These are phyloP conservation scores for Pontederia crassipes DNA, from an alignment of 176 grass and related monocot genomes.

Conservation along the genomic window DNA sequence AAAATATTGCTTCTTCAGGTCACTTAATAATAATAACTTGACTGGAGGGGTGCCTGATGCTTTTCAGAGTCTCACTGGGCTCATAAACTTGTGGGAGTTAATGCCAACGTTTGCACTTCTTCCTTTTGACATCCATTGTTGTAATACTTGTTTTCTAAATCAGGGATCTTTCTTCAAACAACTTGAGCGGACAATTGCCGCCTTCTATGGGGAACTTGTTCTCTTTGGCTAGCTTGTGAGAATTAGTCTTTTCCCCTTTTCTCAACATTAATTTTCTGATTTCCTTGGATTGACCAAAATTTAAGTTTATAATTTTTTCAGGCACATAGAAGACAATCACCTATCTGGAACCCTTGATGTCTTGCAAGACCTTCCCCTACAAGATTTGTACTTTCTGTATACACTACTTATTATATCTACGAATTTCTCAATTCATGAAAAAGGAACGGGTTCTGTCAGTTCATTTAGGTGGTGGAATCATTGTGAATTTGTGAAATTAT, in stretches of 20 bases:
- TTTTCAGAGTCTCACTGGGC: conserved; percentile 13
- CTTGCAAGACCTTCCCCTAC: conserved; percentile 78
- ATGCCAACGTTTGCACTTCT: conserved; percentile 1
- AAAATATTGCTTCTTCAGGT: conserved; percentile 1
- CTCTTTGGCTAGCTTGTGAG: conserved; percentile 38
- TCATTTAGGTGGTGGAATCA: not conserved
- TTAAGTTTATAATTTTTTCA: conserved; percentile 26
- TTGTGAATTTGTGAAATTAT: no score
- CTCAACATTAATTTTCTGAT: not conserved
- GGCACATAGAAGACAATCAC: conserved; percentile 71
- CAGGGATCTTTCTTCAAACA: conserved; percentile 51
- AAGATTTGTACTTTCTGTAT: conserved; percentile 70
- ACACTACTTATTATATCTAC: conserved; percentile 5
- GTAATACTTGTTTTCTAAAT: conserved; percentile 6
- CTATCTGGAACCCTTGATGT: conserved; percentile 65
- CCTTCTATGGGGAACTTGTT: conserved; percentile 28
- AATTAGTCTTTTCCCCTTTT: not conserved
- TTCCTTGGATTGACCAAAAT: not conserved
- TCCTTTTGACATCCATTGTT: not conserved
- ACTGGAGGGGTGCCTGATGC: conserved; percentile 16
- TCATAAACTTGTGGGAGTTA: conserved; percentile 14
- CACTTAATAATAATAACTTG: conserved; percentile 17
- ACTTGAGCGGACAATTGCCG: conserved; percentile 26
- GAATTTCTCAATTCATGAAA: not conserved
- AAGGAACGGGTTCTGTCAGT: not conserved